Evolutionary conservation across 1,284 basidiomycete genomes (phyloP).

Genomic region (Austropuccinia psidii): DNA sequence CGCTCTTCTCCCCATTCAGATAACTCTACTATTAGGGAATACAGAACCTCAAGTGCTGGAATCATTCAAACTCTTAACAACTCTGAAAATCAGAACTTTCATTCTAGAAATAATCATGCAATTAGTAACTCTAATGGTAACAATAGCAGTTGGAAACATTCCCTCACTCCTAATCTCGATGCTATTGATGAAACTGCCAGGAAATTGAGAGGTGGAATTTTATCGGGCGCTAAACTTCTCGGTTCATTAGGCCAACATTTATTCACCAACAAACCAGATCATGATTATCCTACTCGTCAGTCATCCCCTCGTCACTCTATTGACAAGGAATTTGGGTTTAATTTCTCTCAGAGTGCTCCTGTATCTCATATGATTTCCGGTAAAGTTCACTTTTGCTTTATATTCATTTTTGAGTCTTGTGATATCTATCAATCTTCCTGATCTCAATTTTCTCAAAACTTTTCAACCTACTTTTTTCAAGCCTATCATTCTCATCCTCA

Average conservation of each 20-base stretch:
- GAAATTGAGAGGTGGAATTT: conserved; percentile 18
- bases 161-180: conserved; percentile 21
- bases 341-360: conserved; percentile 33
- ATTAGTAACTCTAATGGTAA: background rate
- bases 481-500: too few relatives aligned
- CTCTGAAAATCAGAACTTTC: background rate
- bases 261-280: background rate
- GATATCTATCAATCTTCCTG: background rate
- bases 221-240: conserved; percentile 24
- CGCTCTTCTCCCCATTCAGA: background rate
- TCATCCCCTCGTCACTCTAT: background rate
- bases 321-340: background rate
- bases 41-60: background rate
- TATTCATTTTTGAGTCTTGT: background rate
- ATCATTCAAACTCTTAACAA: background rate
- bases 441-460: background rate
- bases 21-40: background rate
- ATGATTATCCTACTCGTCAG: background rate
- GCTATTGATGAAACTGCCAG: conserved; percentile 32
- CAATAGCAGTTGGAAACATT: conserved; percentile 26
- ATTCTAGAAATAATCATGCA: background rate
- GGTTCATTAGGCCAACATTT: conserved; percentile 31
- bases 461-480: background rate
- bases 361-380: conserved; percentile 23
- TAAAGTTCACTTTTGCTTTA: background rate